These are phyloP conservation scores for Akanthomyces lecanii DNA, from an alignment of 2,329 filamentous ascomycete genomes.

Conservation along the genomic window DNA sequence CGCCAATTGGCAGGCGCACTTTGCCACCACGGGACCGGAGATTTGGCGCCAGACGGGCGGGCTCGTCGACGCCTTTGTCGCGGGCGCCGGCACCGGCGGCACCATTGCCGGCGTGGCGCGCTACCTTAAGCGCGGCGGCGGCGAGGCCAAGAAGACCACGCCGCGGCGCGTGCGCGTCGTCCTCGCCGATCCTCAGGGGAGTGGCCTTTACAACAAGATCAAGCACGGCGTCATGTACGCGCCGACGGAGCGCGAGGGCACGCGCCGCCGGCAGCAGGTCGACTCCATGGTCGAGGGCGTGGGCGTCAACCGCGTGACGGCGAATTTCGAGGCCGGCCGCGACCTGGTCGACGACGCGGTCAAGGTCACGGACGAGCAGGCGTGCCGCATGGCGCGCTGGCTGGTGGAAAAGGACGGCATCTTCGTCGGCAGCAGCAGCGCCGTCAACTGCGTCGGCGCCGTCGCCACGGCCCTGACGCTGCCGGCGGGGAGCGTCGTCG, in stretches of 20 bases:
- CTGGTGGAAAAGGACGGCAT: slow-evolving; percentile 93
- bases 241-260: slow-evolving; percentile 82
- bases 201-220: slow-evolving; percentile 87
- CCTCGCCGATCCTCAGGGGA: slow-evolving; percentile 90
- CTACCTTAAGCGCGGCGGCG: slow-evolving; percentile 64
- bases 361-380: slow-evolving; percentile 82
- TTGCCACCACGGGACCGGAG: slow-evolving; percentile 79
- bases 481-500: slow-evolving; percentile 59
- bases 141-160: slow-evolving; percentile 51
- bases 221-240: slow-evolving; percentile 96
- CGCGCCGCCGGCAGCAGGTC: slow-evolving; percentile 81
- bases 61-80: slow-evolving; percentile 78
- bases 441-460: slow-evolving; percentile 90
- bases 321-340: slow-evolving; percentile 84
- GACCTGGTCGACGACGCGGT: slow-evolving; percentile 88
- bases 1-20: slow-evolving; percentile 85
- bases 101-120: slow-evolving; percentile 84
- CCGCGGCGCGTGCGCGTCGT: slow-evolving; percentile 51
- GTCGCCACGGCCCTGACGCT: slow-evolving; percentile 63
- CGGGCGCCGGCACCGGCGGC: slow-evolving; percentile 90
- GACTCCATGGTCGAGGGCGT: slow-evolving; percentile 96
- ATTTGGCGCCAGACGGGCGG: slow-evolving; percentile 76
- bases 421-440: slow-evolving; percentile 89
- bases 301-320: slow-evolving; percentile 89
- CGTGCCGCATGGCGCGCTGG: slow-evolving; percentile 91